These are phyloP conservation scores for Lagerstroemia speciosa DNA, from an alignment of 345 rosid genomes.

Conservation along the genomic window DNA sequence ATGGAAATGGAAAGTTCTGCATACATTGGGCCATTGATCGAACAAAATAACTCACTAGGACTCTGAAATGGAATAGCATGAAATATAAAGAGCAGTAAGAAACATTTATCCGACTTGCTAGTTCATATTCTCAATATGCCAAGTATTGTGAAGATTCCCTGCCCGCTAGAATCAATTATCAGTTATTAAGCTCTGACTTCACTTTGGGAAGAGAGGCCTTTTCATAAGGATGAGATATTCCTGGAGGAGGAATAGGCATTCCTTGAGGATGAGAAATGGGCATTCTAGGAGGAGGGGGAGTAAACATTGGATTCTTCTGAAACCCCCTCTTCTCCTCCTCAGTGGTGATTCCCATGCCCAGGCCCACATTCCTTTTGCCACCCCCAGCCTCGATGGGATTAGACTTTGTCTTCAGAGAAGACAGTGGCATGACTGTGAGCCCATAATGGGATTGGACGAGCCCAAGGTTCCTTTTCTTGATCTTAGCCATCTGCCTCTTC, in stretches of 20 bases:
- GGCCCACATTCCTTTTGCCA: not conserved
- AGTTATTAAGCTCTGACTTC: not conserved
- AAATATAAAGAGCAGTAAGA: too few species aligned
- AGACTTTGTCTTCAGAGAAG: too few species aligned
- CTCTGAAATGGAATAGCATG: too few species aligned
- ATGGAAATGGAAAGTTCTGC: too few species aligned
- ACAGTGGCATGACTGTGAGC: slow-evolving; percentile 1
- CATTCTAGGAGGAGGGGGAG: not conserved
- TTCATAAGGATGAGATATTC: not conserved
- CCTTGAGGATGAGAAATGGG: not conserved
- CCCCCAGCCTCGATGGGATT: not conserved
- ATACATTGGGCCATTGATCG: too few species aligned
- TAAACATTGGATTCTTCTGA: not conserved
- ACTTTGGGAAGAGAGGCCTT: not conserved
- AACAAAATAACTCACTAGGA: too few species aligned
- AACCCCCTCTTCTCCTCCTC: not conserved
- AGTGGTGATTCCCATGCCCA: not conserved
- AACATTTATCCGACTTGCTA: too few species aligned
- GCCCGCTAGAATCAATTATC: not conserved
- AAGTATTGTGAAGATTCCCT: too few species aligned
- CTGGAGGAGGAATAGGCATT: not conserved
- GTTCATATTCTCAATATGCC: too few species aligned
- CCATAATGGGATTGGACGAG: not conserved
- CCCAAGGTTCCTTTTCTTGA: slow-evolving; percentile 10
- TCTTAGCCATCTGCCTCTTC: slow-evolving; percentile 15